Evolutionary conservation across 345 rosid genomes (phyloP).

Genomic region (Ricinus communis): DNA sequence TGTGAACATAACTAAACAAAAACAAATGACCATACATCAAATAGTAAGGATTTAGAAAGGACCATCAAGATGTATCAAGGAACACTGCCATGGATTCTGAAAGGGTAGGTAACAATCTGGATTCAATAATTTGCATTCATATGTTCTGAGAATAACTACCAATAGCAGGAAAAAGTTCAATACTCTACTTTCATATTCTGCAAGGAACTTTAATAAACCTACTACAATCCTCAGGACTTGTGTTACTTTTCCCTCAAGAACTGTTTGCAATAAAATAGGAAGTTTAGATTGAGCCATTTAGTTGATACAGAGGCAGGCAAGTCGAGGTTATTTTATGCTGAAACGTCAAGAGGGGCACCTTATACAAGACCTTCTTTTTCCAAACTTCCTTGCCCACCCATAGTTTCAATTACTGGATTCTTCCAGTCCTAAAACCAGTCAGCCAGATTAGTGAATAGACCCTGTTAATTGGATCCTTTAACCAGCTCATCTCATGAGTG

Average conservation of each 20-base stretch:
- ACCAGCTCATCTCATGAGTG: background rate
- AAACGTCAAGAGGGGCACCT: background rate
- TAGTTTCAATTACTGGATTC: conserved; percentile 7
- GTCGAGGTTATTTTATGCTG: no score
- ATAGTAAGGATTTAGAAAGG: conserved; percentile 21
- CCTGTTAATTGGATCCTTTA: background rate
- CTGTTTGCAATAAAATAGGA: background rate
- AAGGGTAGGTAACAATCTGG: background rate
- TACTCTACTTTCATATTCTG: background rate
- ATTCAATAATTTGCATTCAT: conserved; percentile 8
- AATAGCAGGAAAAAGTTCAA: background rate
- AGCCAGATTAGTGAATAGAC: background rate
- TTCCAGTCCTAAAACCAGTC: background rate
- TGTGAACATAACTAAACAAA: conserved; percentile 16
- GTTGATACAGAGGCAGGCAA: no score
- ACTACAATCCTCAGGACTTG: background rate
- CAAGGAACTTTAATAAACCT: background rate
- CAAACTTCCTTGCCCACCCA: conserved; percentile 1
- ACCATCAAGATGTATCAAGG: conserved; percentile 19
- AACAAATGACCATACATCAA: conserved; percentile 16
- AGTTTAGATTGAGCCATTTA: background rate
- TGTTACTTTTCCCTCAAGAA: background rate
- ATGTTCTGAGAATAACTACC: background rate
- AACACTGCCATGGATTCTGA: conserved; percentile 8
- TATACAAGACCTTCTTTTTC: background rate